Base-by-base conservation (phyloP, 805 yeast species). In the Phaffomyces thermotolerans region DNA sequence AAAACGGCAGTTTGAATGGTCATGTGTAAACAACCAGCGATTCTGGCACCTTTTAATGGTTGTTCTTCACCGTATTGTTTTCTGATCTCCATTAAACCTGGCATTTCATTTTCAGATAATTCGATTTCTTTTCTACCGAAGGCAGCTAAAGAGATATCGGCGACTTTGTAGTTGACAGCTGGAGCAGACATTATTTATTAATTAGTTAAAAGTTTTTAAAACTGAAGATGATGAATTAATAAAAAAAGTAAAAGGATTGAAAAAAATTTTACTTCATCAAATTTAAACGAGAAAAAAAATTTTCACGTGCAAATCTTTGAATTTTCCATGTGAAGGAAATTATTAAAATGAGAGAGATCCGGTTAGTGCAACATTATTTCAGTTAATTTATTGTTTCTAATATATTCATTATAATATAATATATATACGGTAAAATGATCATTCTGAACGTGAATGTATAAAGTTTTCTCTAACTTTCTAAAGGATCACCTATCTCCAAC, bases 71-170 rank as follows among this genome's bases (percentile, higher is more conserved):
- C 97, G 76, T 90, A 93, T 71, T 83, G 81, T 69, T 76, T 78
- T 76, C 99, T 86, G 75, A 90, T 91, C 73, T 90, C 85, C 95
- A 93, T 91, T 67, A 91, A 79, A 80, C 99, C 97, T 59, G 97
- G 97, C 97, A 90, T 88, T 75, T 91, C 98, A 69, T 91, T 91
- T 78, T 91, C 99, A 57, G 98, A 93, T 67, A 91, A 80, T 75
- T 91, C 97, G 63, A 91, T 93, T 74, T 91, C 99, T 74, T 91
- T 93, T 79, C 99, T 89, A 75, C 99, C 99, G 72, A 93, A 91
- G 66, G 99, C 99, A 66, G 99, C 98, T 56, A 91, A 81, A 60
- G 96, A 86, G 72, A 93, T 85, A 72, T 91, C 99, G 62, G 97
- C 95, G 68, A 91, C 96, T 73, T 93, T 91, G 79, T 79, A 93